Conservation (phyloP, 306 rosid species). For the Gillenia trifoliata region DNA sequence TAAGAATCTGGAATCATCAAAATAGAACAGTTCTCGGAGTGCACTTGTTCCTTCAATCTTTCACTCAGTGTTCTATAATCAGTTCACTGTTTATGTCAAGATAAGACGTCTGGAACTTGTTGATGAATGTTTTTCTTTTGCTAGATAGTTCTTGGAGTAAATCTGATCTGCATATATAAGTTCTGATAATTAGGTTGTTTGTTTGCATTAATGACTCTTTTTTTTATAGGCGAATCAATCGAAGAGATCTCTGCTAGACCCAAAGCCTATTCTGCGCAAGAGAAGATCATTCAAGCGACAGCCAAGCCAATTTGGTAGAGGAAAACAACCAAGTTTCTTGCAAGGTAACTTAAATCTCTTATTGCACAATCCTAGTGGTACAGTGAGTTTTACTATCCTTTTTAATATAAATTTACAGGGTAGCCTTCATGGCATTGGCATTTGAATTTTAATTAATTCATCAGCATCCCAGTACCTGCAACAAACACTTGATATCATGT, state of each 20-base stretch:
- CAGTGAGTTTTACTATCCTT: background rate
- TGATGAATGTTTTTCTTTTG: background rate
- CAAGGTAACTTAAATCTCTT: constrained; percentile 36
- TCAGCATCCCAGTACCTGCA: background rate
- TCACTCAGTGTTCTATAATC: background rate
- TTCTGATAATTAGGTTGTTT: background rate
- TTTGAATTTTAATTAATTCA: background rate
- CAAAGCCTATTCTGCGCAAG: constrained; percentile 47
- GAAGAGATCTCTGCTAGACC: constrained; percentile 40
- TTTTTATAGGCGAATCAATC: constrained; percentile 41
- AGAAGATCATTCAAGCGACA: constrained; percentile 63
- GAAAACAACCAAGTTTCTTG: constrained; percentile 40
- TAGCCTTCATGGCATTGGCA: background rate
- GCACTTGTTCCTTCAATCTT: too few species aligned
- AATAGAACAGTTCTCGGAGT: background rate
- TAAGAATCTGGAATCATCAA: background rate
- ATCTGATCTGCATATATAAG: background rate
- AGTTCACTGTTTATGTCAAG: background rate
- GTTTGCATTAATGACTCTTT: constrained; percentile 8
- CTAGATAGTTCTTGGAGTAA: too few species aligned
- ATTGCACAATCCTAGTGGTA: background rate
- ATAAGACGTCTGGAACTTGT: background rate
- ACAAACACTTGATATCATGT: background rate
- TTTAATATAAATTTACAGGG: background rate
- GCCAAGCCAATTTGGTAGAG: constrained; percentile 55